A percentile compares a stretch with the other conserved stretches of the same genome.
Evolutionary conservation across 495 filamentous ascomycete species (phyloP).

Genomic region (Schizothecium vesticola): DNA sequence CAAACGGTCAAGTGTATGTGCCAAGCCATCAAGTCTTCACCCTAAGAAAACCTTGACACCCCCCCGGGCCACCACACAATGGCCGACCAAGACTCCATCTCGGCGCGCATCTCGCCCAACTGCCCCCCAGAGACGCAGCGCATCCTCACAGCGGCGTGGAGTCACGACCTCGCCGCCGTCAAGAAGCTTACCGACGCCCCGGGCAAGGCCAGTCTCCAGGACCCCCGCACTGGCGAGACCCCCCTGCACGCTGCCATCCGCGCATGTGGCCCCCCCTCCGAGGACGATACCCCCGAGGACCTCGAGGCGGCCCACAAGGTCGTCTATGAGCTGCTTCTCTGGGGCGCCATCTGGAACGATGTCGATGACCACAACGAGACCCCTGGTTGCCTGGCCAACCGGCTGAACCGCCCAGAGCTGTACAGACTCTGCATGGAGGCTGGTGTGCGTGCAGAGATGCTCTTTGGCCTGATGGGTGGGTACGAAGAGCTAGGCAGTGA

Average conservation of each 20-base stretch:
- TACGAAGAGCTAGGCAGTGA: slow-evolving; percentile 68
- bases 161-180: slow-evolving; percentile 73
- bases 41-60: too few relatives aligned
- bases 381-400: slow-evolving; percentile 76
- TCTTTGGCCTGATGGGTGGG: slow-evolving; percentile 68
- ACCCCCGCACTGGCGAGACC: slow-evolving; percentile 77
- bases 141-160: slow-evolving; percentile 74
- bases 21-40: too few relatives aligned
- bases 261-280: slow-evolving; percentile 57
- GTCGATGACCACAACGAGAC: slow-evolving; percentile 81
- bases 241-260: slow-evolving; percentile 89
- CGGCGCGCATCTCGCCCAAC: slow-evolving; percentile 39
- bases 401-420: slow-evolving; percentile 63
- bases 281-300: slow-evolving; percentile 35
- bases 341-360: slow-evolving; percentile 97
- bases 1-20: too few relatives aligned
- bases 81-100: slow-evolving; percentile 37
- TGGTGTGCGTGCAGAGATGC: slow-evolving; percentile 82
- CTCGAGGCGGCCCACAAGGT: slow-evolving; percentile 57
- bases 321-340: slow-evolving; percentile 69
- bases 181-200: slow-evolving; percentile 62
- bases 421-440: slow-evolving; percentile 88
- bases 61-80: slow-evolving; percentile 6
- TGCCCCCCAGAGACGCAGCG: slow-evolving; percentile 43
- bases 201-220: slow-evolving; percentile 67